Evolutionary conservation across 2,329 filamentous ascomycete species (phyloP), one percentile per base, ranked within the genome.

Genomic region (Monosporascus sp.): DNA sequence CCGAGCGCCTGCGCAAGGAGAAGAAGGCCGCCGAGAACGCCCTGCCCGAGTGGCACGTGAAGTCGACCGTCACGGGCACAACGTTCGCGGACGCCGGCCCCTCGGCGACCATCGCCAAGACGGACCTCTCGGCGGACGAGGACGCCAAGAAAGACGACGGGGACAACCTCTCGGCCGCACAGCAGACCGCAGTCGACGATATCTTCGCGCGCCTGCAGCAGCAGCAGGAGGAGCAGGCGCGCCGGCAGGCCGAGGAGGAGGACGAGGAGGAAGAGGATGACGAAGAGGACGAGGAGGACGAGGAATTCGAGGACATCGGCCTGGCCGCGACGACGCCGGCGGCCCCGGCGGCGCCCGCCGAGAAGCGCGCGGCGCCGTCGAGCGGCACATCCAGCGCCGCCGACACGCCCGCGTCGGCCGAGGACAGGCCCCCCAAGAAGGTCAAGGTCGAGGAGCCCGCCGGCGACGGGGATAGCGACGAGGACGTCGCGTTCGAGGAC

Each of bases 31-130:
- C 78, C 60, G 84, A 89, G 64, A 91, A 91, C 64, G 84, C 82
- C 7, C 70, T 91, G 55, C 87, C 87, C 2, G 73, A 78, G 8
- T 90, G 87, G 85, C 88, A 89, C 72, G 82, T 84, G 1, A 81
- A 86, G 53, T 88, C 85, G 57, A 89, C 86, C 2, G 80, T 89
- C 48, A 84, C 78, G 5, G 82, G 83, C 49, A 78, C 84, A 54
- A 79, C 81, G n/a, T 87, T 82, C 67, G 70, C 52, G 4, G 63
- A 20, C 11, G 45, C 48, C 20, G 17, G 51, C 20, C 46, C 40
- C 20, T 74, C 41, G 72, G 68, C 60, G 67, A 72, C 58, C 60
- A 73, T 77, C 26, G 69, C 68, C 43, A 80, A 81, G 65, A 77
- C 78, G 46, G 68, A 72, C 7, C 65, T 69, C 20, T 61, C 68